Conservation (phyloP, 768 basidiomycete genomes). For the Trametes meyenii region DNA sequence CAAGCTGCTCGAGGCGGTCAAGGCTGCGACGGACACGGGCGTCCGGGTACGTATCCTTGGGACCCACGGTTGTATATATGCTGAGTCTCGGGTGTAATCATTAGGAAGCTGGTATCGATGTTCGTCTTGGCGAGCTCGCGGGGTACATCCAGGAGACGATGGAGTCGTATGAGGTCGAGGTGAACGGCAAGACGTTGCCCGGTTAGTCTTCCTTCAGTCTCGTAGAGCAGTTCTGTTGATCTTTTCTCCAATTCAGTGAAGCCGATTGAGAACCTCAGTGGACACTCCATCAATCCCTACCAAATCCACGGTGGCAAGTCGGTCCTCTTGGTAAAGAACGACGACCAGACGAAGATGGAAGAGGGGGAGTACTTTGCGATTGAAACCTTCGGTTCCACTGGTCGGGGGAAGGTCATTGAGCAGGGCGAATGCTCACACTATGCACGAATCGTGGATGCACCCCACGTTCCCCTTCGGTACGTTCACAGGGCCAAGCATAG, state of each 20-base stretch:
- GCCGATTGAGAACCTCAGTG: slow-evolving; percentile 90
- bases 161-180: slow-evolving; percentile 97
- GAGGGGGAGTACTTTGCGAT: slow-evolving; percentile 99
- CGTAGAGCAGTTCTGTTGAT: neutral
- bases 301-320: slow-evolving; percentile 95
- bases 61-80: neutral
- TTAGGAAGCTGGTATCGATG: slow-evolving; percentile 96
- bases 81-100: neutral
- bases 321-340: slow-evolving; percentile 84
- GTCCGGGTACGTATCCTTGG: slow-evolving; percentile 59
- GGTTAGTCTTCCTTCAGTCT: slow-evolving; percentile 46
- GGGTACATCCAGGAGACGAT: slow-evolving; percentile 96
- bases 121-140: slow-evolving; percentile 89
- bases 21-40: slow-evolving; percentile 93
- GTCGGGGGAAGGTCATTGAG: slow-evolving; percentile 85
- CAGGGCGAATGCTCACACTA: slow-evolving; percentile 96
- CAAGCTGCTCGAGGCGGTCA: slow-evolving; percentile 85
- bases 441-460: slow-evolving; percentile 70
- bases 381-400: slow-evolving; percentile 98
- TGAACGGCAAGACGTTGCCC: slow-evolving; percentile 80
- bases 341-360: slow-evolving; percentile 96
- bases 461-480: slow-evolving; percentile 75
- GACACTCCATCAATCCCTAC: slow-evolving; percentile 89
- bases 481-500: slow-evolving; percentile 25
- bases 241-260: slow-evolving; percentile 60